Evolutionary conservation across 202 grass and related monocot species (phyloP), one percentile per base, ranked within the genome.

Genomic region (Elaeis oleifera): DNA sequence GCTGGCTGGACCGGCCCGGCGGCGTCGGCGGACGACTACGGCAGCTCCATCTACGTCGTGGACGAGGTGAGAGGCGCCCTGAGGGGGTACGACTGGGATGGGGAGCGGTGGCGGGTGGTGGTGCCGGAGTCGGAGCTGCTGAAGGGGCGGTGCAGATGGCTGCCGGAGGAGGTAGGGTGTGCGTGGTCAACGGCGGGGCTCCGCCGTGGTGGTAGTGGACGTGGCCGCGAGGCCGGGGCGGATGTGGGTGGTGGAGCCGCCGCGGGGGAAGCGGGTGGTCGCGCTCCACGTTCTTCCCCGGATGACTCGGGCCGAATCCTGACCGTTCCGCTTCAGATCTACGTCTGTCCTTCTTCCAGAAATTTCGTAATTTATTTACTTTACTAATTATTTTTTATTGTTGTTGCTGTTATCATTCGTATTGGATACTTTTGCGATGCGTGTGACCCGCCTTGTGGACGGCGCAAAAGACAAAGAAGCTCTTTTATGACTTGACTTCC

Each of bases 261-360:
- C 88, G 60, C 48, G 20, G 6, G 92, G 92, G 57, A 81, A 88
- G 79, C 65, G 75, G 23, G 69, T 85, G 14, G 66, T 89, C 50
- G 61, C 88, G 0, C 68, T 91, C 67, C 87, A 97, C 73, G 71
- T 97, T 21, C 82, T 97, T 1, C 88, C 88, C 17, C 74, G 92
- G 61, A 81, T 97, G 84, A 64, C 76, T 11, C 74, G 74, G 0
- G 8, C 24, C 56, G 60, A 76, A 44, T 44, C 36, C 36, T 44
- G 11, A 44, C 9, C 1, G 36, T 44, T 44, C 36, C 9, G 8
- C 2, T 14, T 5, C 9, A 44, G 36, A 44, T 44, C 9, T 44
- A 44, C 36, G 9, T 9, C 32, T 36, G 0, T 36, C 7, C 7
- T 36, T 11, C 5, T 36, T 36, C 5, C 4, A 27, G 26, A 27